Base-by-base conservation (phyloP, 768 basidiomycete genomes). In the Pleurotus cornucopiae region DNA sequence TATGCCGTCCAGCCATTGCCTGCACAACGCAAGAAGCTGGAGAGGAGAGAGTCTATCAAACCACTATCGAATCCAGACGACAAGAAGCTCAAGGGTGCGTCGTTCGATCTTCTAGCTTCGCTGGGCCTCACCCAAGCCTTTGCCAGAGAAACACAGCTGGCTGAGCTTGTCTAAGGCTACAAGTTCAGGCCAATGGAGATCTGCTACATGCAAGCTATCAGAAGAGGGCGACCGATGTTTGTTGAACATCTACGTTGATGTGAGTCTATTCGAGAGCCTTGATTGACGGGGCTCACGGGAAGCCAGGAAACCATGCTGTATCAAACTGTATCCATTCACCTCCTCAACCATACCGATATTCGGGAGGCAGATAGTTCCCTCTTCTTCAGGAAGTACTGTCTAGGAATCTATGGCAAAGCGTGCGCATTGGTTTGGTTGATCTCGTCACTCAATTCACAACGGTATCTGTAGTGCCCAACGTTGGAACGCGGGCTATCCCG, bases 321-420 rank as follows among this genome's bases (percentile, higher is more conserved):
- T 65, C 86, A 89, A 64, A 87, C 87, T 6, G 74, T 91, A 54
- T 83, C 84, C 65, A 73, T 90, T 55, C 86, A 92, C 65, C 73
- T 85, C 46, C 75, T 92, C 47, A 78, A 83, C 58, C 86, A 91
- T 63, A 89, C 89, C 26, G 91, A 94, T 66, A 85, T 95, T 58
- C 84, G 89, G n/a, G 76, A 75, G 37, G 80, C 82, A 25, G 89
- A 94, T 65, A 77, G 76, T 49, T 92, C 91, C 0, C 67, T 94
- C 5, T 90, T 94, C 68, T 84, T 83, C 62, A 79, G 85, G 44
- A 86, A 88, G 61, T 79, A 91, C 63, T 90, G 88, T 64, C 68
- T 94, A 40, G 83, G 83, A 12, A 82, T 95, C 59, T 83, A 82
- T 62, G 84, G 82, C 61, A 73, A 75, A 23, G 75, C 77, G 88